phyloP scores from a whole-genome alignment of 768 basidiomycete genomes.

The Saitozyma sp. region DNA sequence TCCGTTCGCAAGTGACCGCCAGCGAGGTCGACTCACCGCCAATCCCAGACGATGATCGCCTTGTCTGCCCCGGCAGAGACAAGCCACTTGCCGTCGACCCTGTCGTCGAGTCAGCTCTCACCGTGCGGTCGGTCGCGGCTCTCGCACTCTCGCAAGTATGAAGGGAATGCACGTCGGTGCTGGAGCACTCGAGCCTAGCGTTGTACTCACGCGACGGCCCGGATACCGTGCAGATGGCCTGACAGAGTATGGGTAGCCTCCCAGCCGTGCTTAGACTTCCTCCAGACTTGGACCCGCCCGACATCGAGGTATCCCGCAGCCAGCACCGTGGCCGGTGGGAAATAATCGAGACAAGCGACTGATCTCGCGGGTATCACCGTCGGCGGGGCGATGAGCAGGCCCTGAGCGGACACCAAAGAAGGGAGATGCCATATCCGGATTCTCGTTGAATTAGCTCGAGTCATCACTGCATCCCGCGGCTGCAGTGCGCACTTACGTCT shows the following conservation, averaged over 20 bases:
- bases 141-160: too few species aligned
- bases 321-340: constrained; percentile 82
- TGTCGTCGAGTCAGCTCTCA: constrained; percentile 3
- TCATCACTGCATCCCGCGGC: not conserved
- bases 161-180: too few species aligned
- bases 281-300: constrained; percentile 85
- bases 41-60: constrained; percentile 66
- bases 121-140: not conserved
- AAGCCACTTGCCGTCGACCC: constrained; percentile 74
- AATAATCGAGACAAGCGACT: constrained; percentile 84
- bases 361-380: constrained; percentile 60
- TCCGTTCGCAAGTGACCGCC: not conserved
- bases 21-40: constrained; percentile 10
- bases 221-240: constrained; percentile 78
- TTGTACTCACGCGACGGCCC: constrained; percentile 66
- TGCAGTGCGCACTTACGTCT: constrained; percentile 49
- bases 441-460: constrained; percentile 13
- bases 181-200: too few species aligned
- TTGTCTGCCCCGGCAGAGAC: constrained; percentile 78
- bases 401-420: constrained; percentile 62
- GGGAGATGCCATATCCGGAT: constrained; percentile 88
- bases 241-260: constrained; percentile 36
- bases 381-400: constrained; percentile 56
- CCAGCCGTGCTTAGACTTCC: constrained; percentile 75
- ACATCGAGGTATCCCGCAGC: constrained; percentile 92